Conservation (phyloP, 768 basidiomycete species). For the Termitomyces bulborhizus region DNA sequence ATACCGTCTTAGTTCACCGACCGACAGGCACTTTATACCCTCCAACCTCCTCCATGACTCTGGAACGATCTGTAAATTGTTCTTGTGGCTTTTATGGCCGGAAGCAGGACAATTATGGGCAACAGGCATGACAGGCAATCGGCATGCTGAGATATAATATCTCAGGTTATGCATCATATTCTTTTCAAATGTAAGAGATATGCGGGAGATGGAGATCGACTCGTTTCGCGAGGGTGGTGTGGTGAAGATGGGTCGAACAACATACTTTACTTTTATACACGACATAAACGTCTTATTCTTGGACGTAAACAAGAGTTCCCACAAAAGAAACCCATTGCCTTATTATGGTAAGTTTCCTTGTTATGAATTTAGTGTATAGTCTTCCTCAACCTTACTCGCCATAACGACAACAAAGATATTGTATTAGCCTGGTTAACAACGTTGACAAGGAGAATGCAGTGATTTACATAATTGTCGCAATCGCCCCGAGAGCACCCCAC, state of each 20-base stretch:
- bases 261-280: neutral
- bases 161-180: slow-evolving; percentile 37
- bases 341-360: neutral
- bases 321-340: neutral
- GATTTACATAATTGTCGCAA: neutral
- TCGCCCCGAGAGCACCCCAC: neutral
- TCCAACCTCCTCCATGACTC: slow-evolving; percentile 49
- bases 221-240: neutral
- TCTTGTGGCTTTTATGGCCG: slow-evolving; percentile 41
- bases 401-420: neutral
- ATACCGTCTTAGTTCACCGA: slow-evolving; percentile 22
- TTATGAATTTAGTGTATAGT: neutral
- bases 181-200: neutral
- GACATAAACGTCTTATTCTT: neutral
- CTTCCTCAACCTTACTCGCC: too few species aligned
- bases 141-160: slow-evolving; percentile 39
- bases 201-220: neutral
- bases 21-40: slow-evolving; percentile 30
- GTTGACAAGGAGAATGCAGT: neutral
- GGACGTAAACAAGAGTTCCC: neutral
- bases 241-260: neutral
- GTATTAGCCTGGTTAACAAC: neutral
- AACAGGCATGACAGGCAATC: slow-evolving; percentile 35
- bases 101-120: slow-evolving; percentile 27
- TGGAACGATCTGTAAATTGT: slow-evolving; percentile 36